A percentile compares a stretch with the other conserved stretches of the same genome.
Evolutionary conservation across 2,329 filamentous ascomycete genomes (phyloP).

Genomic region (Fonsecaea erecta): DNA sequence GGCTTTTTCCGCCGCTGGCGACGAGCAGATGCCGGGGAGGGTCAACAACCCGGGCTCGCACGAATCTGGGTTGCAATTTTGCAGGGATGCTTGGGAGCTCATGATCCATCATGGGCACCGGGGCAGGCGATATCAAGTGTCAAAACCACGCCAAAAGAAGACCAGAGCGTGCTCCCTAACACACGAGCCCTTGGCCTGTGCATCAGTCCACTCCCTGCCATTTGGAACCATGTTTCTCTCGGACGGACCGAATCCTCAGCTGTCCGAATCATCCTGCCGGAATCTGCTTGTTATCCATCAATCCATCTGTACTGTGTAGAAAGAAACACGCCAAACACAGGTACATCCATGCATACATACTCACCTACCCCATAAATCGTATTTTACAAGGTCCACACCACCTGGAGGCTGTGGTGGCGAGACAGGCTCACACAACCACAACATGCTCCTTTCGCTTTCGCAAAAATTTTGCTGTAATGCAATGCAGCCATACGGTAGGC

Average conservation of each 20-base stretch:
- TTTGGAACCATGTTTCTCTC: neutral
- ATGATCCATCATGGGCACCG: neutral
- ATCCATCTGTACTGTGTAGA: too few species aligned
- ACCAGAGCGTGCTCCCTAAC: neutral
- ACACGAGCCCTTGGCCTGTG: conserved; percentile 2
- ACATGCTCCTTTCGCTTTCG: conserved; percentile 13
- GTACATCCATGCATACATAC: too few species aligned
- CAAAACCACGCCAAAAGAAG: neutral
- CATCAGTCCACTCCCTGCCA: conserved; percentile 4
- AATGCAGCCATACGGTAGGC: conserved; percentile 1
- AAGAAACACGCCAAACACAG: too few species aligned
- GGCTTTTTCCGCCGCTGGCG: neutral
- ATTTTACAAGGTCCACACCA: neutral
- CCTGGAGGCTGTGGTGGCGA: neutral
- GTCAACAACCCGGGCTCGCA: neutral
- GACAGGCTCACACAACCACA: neutral
- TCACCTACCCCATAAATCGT: too few species aligned
- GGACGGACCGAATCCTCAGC: neutral
- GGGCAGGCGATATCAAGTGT: neutral
- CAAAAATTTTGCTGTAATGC: conserved; percentile 12
- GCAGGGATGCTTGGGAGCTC: neutral
- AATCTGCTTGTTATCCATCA: neutral
- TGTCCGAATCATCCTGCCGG: neutral
- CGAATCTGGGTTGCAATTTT: neutral
- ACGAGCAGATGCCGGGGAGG: neutral